These are phyloP conservation scores for Neobulgaria alba DNA, from an alignment of 2,329 filamentous ascomycete species.

Conservation along the genomic window DNA sequence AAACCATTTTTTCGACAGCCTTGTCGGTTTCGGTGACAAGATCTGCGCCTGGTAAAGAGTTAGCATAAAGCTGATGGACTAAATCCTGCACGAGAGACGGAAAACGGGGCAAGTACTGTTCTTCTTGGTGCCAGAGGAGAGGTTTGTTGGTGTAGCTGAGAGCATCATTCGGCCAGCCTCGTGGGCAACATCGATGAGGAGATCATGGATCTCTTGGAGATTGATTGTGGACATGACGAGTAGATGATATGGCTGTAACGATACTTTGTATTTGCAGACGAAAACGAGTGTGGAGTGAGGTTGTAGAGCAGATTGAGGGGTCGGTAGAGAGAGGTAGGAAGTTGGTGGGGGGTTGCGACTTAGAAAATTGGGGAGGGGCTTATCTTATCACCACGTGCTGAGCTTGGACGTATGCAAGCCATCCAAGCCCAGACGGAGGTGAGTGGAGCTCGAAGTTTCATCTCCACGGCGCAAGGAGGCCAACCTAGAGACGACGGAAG, in stretches of 20 bases:
- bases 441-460: no score
- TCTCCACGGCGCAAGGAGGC: no score
- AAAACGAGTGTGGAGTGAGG: no score
- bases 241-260: background rate
- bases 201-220: conserved; percentile 53
- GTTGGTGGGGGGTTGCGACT: no score
- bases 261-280: background rate
- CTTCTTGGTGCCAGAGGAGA: conserved; percentile 51
- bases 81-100: background rate
- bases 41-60: conserved; percentile 46
- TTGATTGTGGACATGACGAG: conserved; percentile 45
- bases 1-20: conserved; percentile 56
- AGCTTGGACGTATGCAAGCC: no score
- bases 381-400: no score
- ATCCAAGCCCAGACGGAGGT: no score
- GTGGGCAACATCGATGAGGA: conserved; percentile 49
- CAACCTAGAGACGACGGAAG: no score
- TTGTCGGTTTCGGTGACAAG: conserved; percentile 62
- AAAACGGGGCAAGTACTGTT: conserved; percentile 38
- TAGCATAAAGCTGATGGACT: conserved; percentile 1
- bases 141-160: conserved; percentile 48
- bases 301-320: no score
- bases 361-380: no score
- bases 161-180: conserved; percentile 59
- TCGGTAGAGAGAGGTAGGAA: no score